Conservation (phyloP, 2,329 filamentous ascomycete species). For the Fusarium fujikuroi region DNA sequence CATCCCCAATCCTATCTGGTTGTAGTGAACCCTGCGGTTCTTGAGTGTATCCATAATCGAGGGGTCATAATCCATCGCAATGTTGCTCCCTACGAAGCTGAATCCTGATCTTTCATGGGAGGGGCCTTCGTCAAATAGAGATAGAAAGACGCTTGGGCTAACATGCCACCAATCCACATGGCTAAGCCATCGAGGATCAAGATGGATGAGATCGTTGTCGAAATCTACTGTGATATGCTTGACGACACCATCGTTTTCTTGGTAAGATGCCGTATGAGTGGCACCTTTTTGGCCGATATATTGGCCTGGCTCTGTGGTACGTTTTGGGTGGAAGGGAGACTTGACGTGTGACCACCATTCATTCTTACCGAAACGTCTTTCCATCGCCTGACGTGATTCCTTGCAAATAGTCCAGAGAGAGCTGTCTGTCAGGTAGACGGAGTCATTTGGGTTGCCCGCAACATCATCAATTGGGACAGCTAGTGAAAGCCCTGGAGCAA, state of each 20-base stretch:
- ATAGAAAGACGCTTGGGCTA: not conserved
- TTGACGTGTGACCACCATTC: conserved; percentile 28
- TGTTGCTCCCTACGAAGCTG: conserved; percentile 14
- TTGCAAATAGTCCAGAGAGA: conserved; percentile 15
- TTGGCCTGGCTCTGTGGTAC: not conserved
- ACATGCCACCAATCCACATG: conserved; percentile 1
- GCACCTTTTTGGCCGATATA: not conserved
- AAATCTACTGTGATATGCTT: conserved; percentile 18
- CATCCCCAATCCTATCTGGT: not conserved
- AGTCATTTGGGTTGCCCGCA: conserved; percentile 13
- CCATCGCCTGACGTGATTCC: conserved; percentile 22
- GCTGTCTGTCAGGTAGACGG: conserved; percentile 22
- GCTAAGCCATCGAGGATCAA: conserved; percentile 1
- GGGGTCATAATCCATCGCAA: conserved; percentile 23
- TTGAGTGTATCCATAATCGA: not conserved
- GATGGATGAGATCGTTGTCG: conserved; percentile 7
- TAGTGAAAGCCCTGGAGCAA: not conserved
- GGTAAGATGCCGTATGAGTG: conserved; percentile 16
- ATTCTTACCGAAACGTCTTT: conserved; percentile 10
- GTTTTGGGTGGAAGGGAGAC: not conserved
- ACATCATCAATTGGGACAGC: conserved; percentile 9
- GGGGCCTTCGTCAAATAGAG: not conserved
- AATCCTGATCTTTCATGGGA: no score
- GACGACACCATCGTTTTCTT: not conserved
- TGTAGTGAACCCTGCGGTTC: not conserved